phyloP scores from a whole-genome alignment of 441 rosid species.

The Erodium moschatum region DNA sequence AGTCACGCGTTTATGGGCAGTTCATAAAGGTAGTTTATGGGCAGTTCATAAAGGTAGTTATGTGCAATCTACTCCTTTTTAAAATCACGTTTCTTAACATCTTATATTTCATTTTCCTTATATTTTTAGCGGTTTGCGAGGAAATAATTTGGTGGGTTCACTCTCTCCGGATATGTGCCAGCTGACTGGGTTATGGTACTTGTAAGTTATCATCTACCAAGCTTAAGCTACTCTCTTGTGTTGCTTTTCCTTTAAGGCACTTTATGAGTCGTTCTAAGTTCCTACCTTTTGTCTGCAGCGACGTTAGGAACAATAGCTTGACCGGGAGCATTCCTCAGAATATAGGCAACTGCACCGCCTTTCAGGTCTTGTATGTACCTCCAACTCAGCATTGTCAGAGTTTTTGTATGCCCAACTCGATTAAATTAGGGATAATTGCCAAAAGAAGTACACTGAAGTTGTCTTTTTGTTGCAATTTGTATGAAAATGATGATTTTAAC shows the following conservation, averaged over 20 bases:
- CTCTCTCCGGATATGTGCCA: slow-evolving; percentile 87
- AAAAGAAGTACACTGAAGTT: no score
- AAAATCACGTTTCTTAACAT: no score
- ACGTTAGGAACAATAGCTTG: slow-evolving; percentile 78
- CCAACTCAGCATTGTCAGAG: background rate
- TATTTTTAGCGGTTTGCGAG: slow-evolving; percentile 56
- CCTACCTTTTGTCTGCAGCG: slow-evolving; percentile 33
- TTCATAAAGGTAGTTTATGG: no score
- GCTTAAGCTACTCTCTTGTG: background rate
- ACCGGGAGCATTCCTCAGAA: slow-evolving; percentile 69
- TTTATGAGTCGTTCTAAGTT: background rate
- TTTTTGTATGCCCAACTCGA: background rate
- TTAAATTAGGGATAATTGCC: no score
- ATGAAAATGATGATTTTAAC: no score
- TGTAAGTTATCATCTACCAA: slow-evolving; percentile 42
- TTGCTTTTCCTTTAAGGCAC: background rate
- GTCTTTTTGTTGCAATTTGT: no score
- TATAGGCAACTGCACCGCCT: slow-evolving; percentile 91
- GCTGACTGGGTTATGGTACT: slow-evolving; percentile 84
- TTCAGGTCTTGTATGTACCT: slow-evolving; percentile 63
- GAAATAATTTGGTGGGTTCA: slow-evolving; percentile 64
- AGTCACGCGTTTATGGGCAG: no score
- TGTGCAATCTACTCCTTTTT: no score
- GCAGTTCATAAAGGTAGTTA: no score
- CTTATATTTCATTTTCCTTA: background rate